phyloP scores from a whole-genome alignment of 805 yeast genomes.

The Hanseniaspora guilliermondii region DNA sequence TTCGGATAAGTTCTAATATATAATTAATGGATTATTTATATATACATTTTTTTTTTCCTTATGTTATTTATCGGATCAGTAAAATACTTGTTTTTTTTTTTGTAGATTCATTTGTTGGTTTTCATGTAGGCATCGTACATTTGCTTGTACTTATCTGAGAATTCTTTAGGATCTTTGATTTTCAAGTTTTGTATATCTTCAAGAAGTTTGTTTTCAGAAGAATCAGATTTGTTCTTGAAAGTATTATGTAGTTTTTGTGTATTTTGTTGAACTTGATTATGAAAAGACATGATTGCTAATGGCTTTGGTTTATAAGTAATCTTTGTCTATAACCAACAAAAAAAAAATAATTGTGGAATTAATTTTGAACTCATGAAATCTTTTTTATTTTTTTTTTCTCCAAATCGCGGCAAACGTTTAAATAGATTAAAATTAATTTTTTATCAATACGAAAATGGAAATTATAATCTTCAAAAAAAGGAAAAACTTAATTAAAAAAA shows the following conservation, averaged over 20 bases:
- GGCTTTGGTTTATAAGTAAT: not conserved
- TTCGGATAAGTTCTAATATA: constrained; percentile 7
- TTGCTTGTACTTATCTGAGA: constrained; percentile 4
- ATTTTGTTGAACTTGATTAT: constrained; percentile 1
- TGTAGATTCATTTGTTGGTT: not conserved
- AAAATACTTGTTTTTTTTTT: too few relatives aligned
- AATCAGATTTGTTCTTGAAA: not conserved
- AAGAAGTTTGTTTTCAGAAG: not conserved
- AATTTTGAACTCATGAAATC: too few relatives aligned
- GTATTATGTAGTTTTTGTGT: not conserved
- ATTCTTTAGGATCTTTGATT: constrained; percentile 7
- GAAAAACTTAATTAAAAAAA: too few relatives aligned
- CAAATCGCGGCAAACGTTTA: too few relatives aligned
- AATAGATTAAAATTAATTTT: too few relatives aligned
- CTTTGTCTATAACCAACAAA: not conserved
- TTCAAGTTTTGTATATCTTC: not conserved
- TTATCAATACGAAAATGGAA: too few relatives aligned
- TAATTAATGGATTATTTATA: not conserved
- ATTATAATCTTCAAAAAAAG: too few relatives aligned
- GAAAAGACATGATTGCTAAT: not conserved
- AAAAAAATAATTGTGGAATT: not conserved
- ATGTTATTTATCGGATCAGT: not conserved
- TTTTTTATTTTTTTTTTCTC: too few relatives aligned
- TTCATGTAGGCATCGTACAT: constrained; percentile 12
- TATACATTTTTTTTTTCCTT: not conserved